A percentile compares a stretch with the other conserved stretches of the same genome.
Conservation (phyloP, 1,139 yeast species). For the Taiozyma sp. region DNA sequence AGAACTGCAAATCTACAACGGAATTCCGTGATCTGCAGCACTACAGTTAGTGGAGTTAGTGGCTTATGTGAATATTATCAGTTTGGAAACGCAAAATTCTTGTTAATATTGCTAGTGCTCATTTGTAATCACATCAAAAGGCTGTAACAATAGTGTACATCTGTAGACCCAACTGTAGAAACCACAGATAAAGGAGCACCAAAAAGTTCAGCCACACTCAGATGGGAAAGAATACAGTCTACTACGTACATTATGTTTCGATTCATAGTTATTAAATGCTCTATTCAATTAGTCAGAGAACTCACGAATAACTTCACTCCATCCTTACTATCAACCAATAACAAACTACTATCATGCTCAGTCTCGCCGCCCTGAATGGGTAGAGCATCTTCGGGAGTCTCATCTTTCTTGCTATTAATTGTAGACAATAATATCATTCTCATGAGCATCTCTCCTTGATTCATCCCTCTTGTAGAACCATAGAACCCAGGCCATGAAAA, state of each 20-base stretch:
- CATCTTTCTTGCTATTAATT: conserved; percentile 24
- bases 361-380: neutral
- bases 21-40: neutral
- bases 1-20: no score
- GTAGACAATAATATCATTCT: conserved; percentile 38
- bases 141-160: no score
- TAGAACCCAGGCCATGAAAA: conserved; percentile 29
- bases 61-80: no score
- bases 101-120: neutral
- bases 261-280: neutral
- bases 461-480: conserved; percentile 44
- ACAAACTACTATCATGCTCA: neutral
- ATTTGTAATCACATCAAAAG: neutral
- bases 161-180: no score
- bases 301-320: neutral
- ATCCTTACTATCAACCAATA: neutral
- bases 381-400: conserved; percentile 6
- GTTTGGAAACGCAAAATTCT: no score
- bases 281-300: neutral
- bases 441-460: conserved; percentile 35
- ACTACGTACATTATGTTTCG: no score
- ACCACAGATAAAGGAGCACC: no score
- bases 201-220: no score
- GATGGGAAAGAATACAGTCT: no score
- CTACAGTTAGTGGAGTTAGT: no score